Evolutionary conservation across 352 stramenopile genomes (phyloP).

Genomic region (Stramenopiles sp.): DNA sequence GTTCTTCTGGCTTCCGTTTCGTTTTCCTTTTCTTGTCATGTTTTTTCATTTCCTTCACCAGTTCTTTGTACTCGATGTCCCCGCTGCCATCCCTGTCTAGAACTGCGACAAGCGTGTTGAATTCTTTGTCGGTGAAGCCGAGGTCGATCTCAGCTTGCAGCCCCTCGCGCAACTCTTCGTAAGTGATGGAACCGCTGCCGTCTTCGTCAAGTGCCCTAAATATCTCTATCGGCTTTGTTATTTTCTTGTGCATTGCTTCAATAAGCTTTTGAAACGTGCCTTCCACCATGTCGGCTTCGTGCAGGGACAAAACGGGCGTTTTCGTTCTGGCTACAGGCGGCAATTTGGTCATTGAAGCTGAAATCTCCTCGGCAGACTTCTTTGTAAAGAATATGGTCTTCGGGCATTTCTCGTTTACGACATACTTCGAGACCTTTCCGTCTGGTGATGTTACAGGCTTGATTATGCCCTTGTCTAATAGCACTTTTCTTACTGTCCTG

Average conservation of each 20-base stretch:
- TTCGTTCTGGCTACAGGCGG: not conserved
- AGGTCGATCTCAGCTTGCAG: not conserved
- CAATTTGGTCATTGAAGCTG: not conserved
- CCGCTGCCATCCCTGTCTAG: not conserved
- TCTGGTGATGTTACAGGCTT: not conserved
- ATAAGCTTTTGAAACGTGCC: not conserved
- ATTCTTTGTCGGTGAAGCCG: not conserved
- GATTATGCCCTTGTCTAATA: not conserved
- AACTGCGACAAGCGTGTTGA: not conserved
- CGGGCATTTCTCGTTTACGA: not conserved
- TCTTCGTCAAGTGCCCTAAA: not conserved
- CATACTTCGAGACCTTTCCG: not conserved
- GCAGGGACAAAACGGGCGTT: not conserved
- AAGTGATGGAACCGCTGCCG: not conserved
- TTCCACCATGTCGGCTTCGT: not conserved
- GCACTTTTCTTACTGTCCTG: not conserved
- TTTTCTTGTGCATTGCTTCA: slow-evolving; percentile 3
- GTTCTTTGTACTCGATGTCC: not conserved
- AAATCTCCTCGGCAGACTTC: not conserved
- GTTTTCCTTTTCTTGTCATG: not conserved
- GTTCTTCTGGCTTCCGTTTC: no score
- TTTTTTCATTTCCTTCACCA: not conserved
- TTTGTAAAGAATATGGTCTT: slow-evolving; percentile 3
- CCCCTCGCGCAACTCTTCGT: not conserved
- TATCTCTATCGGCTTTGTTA: not conserved